Conservation (phyloP, 2,329 filamentous ascomycete species). For the Ampelomyces quisqualis region DNA sequence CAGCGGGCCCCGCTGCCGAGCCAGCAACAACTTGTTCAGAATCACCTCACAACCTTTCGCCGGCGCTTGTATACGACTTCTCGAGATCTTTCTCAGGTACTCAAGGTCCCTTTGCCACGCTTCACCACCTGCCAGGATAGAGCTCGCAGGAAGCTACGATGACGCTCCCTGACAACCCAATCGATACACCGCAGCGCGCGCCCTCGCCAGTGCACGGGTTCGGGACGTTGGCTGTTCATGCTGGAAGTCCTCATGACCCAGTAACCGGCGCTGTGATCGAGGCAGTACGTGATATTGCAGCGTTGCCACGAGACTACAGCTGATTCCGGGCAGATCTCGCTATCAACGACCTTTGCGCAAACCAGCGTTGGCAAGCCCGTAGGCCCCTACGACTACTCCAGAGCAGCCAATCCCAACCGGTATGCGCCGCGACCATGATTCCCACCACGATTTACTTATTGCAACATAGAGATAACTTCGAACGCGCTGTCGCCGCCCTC, state of each 20-base stretch:
- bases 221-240: constrained; percentile 92
- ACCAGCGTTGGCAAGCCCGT: constrained; percentile 81
- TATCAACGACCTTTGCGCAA: constrained; percentile 97
- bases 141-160: constrained; percentile 22
- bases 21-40: constrained; percentile 15
- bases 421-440: too few relatives aligned
- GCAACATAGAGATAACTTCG: constrained; percentile 92
- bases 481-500: constrained; percentile 84
- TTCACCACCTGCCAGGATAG: not conserved
- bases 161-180: constrained; percentile 54
- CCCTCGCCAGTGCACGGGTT: constrained; percentile 77
- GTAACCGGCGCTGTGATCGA: constrained; percentile 93
- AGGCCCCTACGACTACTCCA: constrained; percentile 88
- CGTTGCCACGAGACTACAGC: not conserved
- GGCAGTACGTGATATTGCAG: constrained; percentile 52
- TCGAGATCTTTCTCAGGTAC: not conserved
- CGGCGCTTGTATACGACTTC: constrained; percentile 4
- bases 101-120: not conserved
- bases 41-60: constrained; percentile 13
- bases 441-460: too few relatives aligned
- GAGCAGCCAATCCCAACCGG: constrained; percentile 90
- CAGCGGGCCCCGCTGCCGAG: constrained; percentile 14
- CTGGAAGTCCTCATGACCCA: constrained; percentile 86
- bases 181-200: constrained; percentile 72
- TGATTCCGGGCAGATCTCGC: constrained; percentile 65